Conservation (phyloP, 108 stramenopile genomes). For the Ochromonas danica region DNA sequence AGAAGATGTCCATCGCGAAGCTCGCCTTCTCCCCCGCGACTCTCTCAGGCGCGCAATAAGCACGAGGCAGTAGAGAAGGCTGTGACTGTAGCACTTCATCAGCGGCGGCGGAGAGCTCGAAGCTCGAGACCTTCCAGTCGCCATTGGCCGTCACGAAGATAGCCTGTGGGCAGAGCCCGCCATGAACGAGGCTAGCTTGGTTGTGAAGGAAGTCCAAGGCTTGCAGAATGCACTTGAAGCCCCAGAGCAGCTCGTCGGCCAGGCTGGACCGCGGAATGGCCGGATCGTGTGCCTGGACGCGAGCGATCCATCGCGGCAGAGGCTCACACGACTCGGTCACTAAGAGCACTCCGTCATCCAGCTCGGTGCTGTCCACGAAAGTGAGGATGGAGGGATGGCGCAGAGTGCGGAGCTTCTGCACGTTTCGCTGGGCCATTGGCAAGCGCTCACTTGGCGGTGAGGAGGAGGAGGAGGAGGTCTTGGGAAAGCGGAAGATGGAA, state of each 20-base stretch:
- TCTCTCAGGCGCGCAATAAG: not conserved
- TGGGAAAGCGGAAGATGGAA: not conserved
- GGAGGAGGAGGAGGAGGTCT: not conserved
- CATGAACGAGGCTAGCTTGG: slow-evolving; percentile 3
- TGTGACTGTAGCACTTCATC: no score
- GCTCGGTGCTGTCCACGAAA: not conserved
- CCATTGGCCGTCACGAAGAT: slow-evolving; percentile 23
- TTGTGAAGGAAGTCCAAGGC: slow-evolving; percentile 26
- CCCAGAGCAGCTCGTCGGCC: not conserved
- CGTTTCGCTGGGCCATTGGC: not conserved
- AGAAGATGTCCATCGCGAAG: slow-evolving; percentile 25
- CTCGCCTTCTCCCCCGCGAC: no score
- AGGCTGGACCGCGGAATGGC: not conserved
- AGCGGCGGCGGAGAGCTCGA: no score
- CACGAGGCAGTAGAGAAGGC: no score
- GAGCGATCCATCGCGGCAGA: not conserved
- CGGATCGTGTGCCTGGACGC: not conserved
- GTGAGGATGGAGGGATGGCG: slow-evolving; percentile 7
- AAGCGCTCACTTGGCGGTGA: no score
- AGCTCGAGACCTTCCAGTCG: slow-evolving; percentile 15
- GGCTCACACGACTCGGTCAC: slow-evolving; percentile 13
- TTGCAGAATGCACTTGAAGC: slow-evolving; percentile 23
- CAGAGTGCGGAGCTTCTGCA: slow-evolving; percentile 20
- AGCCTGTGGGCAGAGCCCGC: not conserved
- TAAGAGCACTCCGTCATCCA: not conserved